Evolutionary conservation across 371 early-diverging fungal species (phyloP).

Genomic region (Mucor circinelloides): DNA sequence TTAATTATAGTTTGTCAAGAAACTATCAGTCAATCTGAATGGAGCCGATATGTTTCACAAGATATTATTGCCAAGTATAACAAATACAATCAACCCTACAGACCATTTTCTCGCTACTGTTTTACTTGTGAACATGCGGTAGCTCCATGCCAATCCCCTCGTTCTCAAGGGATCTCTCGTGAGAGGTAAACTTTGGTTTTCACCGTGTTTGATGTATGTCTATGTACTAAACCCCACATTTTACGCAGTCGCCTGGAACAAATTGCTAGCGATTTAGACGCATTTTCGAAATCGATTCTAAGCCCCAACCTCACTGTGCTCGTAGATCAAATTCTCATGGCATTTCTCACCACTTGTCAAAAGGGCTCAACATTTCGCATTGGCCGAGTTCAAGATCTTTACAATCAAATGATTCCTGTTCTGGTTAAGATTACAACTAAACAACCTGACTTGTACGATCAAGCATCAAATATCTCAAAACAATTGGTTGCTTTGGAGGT

Average conservation of each 20-base stretch:
- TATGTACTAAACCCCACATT: background rate
- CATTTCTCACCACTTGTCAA: conserved; percentile 29
- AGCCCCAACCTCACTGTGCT: background rate
- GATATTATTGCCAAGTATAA: conserved; percentile 53
- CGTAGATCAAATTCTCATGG: background rate
- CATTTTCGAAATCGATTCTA: conserved; percentile 7
- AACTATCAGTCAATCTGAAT: conserved; percentile 56
- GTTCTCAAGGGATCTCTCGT: conserved; percentile 30
- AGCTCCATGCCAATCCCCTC: conserved; percentile 43
- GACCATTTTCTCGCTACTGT: conserved; percentile 61
- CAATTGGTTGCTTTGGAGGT: conserved; percentile 57
- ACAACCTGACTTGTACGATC: conserved; percentile 15
- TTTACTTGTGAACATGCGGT: conserved; percentile 67
- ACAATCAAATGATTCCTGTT: conserved; percentile 35
- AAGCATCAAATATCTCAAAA: conserved; percentile 37
- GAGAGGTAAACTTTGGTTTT: conserved; percentile 30
- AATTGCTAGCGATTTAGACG: conserved; percentile 13
- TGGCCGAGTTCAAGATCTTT: conserved; percentile 40
- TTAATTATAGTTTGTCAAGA: conserved; percentile 59
- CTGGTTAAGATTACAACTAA: conserved; percentile 20
- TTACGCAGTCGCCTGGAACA: conserved; percentile 14
- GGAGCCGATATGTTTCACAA: conserved; percentile 55
- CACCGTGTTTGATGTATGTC: too few species aligned
- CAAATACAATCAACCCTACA: conserved; percentile 66
- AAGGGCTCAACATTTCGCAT: conserved; percentile 32